Percentiles rank a stretch among this genome's conserved stretches.
Evolutionary conservation across 768 basidiomycete species (phyloP).

Genomic region (Rhizopogon vulgaris): DNA sequence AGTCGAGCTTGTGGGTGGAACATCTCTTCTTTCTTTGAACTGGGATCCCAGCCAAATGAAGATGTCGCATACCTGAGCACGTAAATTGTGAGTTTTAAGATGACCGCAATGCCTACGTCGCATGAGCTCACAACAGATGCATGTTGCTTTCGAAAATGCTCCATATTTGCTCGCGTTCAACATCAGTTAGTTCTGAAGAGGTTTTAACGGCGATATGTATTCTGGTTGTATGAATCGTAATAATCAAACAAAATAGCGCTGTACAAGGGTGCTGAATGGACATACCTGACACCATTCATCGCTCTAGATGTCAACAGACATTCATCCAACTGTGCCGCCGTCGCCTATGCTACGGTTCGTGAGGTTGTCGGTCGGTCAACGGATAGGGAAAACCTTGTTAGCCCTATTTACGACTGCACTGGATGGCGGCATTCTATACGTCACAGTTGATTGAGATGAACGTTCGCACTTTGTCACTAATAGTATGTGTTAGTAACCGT

Average conservation of each 20-base stretch:
- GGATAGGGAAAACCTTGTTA: conserved; percentile 26
- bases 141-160: conserved; percentile 50
- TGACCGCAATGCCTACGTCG: background rate
- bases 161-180: conserved; percentile 46
- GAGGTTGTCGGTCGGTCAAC: background rate
- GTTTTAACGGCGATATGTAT: conserved; percentile 17
- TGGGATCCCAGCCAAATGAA: conserved; percentile 62
- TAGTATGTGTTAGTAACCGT: background rate
- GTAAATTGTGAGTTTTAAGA: background rate
- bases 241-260: background rate
- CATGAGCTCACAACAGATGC: conserved; percentile 31
- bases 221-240: conserved; percentile 5
- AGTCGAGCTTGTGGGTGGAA: conserved; percentile 59
- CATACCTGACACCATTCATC: conserved; percentile 13
- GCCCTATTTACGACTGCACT: conserved; percentile 21
- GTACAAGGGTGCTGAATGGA: background rate
- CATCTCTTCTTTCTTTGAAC: conserved; percentile 49
- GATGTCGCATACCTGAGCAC: conserved; percentile 47
- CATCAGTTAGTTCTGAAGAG: conserved; percentile 28
- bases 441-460: background rate
- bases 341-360: conserved; percentile 12
- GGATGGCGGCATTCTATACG: conserved; percentile 14
- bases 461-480: background rate
- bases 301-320: conserved; percentile 9
- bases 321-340: conserved; percentile 14